phyloP scores from a whole-genome alignment of 176 grass and related monocot species.

The Ampelocalamus luodianensis region DNA sequence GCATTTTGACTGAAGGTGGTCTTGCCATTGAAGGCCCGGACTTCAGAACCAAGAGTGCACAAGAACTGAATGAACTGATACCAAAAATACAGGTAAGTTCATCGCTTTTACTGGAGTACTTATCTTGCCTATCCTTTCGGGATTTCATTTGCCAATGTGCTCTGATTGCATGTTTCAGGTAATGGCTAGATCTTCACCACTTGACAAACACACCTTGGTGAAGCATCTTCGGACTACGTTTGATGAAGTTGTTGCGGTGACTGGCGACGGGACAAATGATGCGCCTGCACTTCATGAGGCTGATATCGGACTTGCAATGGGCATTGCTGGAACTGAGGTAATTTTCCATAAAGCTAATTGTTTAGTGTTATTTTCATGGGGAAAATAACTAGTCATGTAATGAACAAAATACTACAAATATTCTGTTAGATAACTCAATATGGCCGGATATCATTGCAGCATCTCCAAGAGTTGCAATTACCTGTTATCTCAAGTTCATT shows the following conservation, averaged over 20 bases:
- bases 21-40: constrained; percentile 90
- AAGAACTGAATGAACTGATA: constrained; percentile 69
- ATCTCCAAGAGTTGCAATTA: constrained; percentile 32
- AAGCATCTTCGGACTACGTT: constrained; percentile 80
- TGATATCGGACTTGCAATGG: constrained; percentile 96
- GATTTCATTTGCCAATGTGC: constrained; percentile 13
- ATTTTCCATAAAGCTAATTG: background rate
- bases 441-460: background rate
- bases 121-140: constrained; percentile 8
- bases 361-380: background rate
- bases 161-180: constrained; percentile 60
- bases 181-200: constrained; percentile 93
- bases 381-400: constrained; percentile 4
- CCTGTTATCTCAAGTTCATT: constrained; percentile 5
- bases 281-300: constrained; percentile 94
- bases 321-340: constrained; percentile 97
- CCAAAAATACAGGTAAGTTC: constrained; percentile 83
- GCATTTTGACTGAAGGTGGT: constrained; percentile 87
- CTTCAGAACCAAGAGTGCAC: constrained; percentile 72
- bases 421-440: constrained; percentile 2
- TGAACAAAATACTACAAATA: background rate
- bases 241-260: constrained; percentile 89
- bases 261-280: constrained; percentile 96
- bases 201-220: constrained; percentile 94
- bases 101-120: background rate